Conservation (phyloP, 257 asterid species). For the Handroanthus guayacan region DNA sequence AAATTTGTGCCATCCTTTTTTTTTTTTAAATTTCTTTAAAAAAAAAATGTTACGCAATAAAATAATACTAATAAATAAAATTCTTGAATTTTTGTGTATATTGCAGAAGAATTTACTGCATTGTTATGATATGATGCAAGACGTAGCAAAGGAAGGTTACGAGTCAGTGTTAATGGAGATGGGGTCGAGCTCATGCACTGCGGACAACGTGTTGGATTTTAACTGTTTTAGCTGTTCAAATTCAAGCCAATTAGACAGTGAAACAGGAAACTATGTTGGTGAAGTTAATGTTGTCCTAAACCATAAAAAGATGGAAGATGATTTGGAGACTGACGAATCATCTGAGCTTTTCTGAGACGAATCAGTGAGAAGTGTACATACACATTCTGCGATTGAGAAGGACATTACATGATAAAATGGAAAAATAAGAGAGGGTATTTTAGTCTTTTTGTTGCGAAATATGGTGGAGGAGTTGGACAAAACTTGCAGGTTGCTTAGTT, state of each 20-base stretch:
- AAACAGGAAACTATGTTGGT: slow-evolving; percentile 20
- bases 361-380: slow-evolving; percentile 31
- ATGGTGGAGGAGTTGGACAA: background rate
- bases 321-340: slow-evolving; percentile 21
- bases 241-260: slow-evolving; percentile 34
- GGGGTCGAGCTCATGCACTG: slow-evolving; percentile 51
- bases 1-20: background rate
- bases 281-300: slow-evolving; percentile 16
- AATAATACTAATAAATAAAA: background rate
- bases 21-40: background rate
- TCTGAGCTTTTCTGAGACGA: slow-evolving; percentile 31
- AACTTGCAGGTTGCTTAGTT: background rate
- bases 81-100: background rate
- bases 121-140: slow-evolving; percentile 54
- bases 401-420: slow-evolving; percentile 29
- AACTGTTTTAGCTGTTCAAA: slow-evolving; percentile 40
- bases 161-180: slow-evolving; percentile 34
- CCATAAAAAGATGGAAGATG: slow-evolving; percentile 12
- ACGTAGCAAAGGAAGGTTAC: slow-evolving; percentile 46
- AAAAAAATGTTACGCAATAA: background rate
- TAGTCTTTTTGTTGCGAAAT: slow-evolving; percentile 26
- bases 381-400: slow-evolving; percentile 38
- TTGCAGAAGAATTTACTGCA: slow-evolving; percentile 52
- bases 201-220: slow-evolving; percentile 56
- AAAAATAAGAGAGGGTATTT: slow-evolving; percentile 27